phyloP scores from a whole-genome alignment of 805 yeast genomes.

The Kluyveromyces wickerhamii region DNA sequence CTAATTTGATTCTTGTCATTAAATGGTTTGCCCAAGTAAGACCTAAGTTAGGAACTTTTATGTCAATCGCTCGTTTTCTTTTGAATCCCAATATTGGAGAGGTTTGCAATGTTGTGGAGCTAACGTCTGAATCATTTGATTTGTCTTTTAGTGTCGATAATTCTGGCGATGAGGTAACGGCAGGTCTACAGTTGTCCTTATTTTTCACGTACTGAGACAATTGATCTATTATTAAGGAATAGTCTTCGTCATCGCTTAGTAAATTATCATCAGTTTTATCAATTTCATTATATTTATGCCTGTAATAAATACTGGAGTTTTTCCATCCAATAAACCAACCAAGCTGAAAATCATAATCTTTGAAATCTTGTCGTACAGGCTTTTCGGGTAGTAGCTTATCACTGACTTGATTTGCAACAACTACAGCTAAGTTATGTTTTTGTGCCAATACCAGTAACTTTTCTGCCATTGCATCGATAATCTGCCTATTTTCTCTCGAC shows the following conservation, averaged over 20 bases:
- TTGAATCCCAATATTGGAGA: slow-evolving; percentile 7
- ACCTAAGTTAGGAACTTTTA: slow-evolving; percentile 48
- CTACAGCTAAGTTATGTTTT: slow-evolving; percentile 46
- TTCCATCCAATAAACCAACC: slow-evolving; percentile 79
- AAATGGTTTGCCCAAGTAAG: slow-evolving; percentile 45
- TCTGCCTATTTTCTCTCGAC: slow-evolving; percentile 35
- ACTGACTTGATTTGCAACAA: slow-evolving; percentile 74
- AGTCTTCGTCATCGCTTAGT: slow-evolving; percentile 27
- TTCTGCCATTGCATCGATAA: slow-evolving; percentile 37
- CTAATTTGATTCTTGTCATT: slow-evolving; percentile 41
- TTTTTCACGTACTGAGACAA: neutral
- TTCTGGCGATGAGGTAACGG: neutral
- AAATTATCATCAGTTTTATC: slow-evolving; percentile 10
- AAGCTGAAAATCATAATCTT: slow-evolving; percentile 51
- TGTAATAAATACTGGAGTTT: slow-evolving; percentile 29
- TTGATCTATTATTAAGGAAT: slow-evolving; percentile 10
- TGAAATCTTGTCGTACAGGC: slow-evolving; percentile 14
- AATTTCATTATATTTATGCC: slow-evolving; percentile 20
- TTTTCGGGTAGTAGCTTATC: slow-evolving; percentile 36
- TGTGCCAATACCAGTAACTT: slow-evolving; percentile 44
- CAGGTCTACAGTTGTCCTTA: neutral
- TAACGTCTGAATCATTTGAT: slow-evolving; percentile 9
- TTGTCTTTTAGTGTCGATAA: no score
- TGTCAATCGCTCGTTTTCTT: slow-evolving; percentile 28
- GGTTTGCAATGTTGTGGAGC: slow-evolving; percentile 2